Evolutionary conservation across 2,329 filamentous ascomycete species (phyloP), one percentile per base, ranked within the genome.

Genomic region (Exophiala phaeomuriformis): DNA sequence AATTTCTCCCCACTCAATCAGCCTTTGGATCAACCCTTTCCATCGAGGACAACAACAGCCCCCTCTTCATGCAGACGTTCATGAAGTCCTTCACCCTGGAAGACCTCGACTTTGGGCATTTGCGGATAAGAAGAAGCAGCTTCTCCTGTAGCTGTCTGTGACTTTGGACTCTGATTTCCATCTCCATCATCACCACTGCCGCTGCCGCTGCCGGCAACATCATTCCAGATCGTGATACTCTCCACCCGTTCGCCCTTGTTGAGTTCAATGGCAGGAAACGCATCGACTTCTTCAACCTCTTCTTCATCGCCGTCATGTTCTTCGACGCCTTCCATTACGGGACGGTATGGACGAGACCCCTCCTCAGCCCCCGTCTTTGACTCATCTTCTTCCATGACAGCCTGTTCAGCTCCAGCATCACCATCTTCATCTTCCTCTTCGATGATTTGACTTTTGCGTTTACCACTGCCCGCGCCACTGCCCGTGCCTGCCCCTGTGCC

Each of bases 391-490:
- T 73, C 70, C 52, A 72, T 71, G 55, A 72, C 70, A 56, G 72
- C 71, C 28, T 27, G 12, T 6, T 9, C 39, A 27, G n/a, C 39
- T 5, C 35, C 41, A 4, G 5, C 45, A 66, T 53, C 65, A 30
- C 64, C 67, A 29, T 66, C 58, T 45, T 74, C 71, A 57, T 74
- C 72, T 55, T 73, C 71, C 59, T 73, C 72, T 54, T 72, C 70
- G 29, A 75, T 74, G 33, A 62, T 58, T 46, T 60, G 48, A 35
- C 53, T 59, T 36, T 61, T 62, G n/a, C 58, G 44, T 37, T 61
- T 61, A 19, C 53, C 49, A 9, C 27, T 47, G 71, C 30, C 42
- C 12, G 12, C 39, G 7, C 39, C 39, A n/a, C 19, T 19, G 19
- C 19, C 19, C 19, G 19, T 19, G 19, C 72, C 51, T 72, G 67